Evolutionary conservation across 495 filamentous ascomycete genomes (phyloP).

Genomic region (Letharia lupina): DNA sequence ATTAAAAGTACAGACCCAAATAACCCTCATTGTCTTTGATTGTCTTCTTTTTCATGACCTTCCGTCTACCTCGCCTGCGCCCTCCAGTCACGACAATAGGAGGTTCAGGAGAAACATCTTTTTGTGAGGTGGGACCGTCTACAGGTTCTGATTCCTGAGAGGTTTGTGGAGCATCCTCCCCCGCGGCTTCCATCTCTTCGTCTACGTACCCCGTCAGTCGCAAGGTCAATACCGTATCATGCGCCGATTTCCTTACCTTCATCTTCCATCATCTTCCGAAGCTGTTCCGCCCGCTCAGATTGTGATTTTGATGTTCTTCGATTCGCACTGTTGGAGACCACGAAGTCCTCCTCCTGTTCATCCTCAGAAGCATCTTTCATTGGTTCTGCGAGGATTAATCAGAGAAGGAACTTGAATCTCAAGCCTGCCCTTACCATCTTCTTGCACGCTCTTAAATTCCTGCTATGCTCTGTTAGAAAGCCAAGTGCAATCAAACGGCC

Average conservation of each 20-base stretch:
- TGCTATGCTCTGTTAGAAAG: slow-evolving; percentile 18
- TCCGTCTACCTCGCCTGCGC: slow-evolving; percentile 68
- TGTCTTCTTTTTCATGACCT: slow-evolving; percentile 83
- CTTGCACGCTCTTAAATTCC: slow-evolving; percentile 27
- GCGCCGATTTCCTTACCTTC: slow-evolving; percentile 46
- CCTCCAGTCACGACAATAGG: slow-evolving; percentile 45
- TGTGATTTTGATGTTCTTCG: slow-evolving; percentile 43
- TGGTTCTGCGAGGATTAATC: slow-evolving; percentile 26
- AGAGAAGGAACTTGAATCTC: slow-evolving; percentile 24
- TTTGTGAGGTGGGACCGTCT: slow-evolving; percentile 41
- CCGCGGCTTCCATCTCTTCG: slow-evolving; percentile 43
- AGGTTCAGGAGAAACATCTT: slow-evolving; percentile 38
- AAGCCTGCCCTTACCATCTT: slow-evolving; percentile 45
- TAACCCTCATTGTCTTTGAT: slow-evolving; percentile 91
- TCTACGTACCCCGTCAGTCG: slow-evolving; percentile 23
- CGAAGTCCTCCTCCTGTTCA: slow-evolving; percentile 58
- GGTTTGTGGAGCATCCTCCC: slow-evolving; percentile 27
- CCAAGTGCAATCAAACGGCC: not conserved
- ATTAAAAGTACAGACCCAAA: slow-evolving; percentile 52
- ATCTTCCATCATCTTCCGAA: slow-evolving; percentile 83
- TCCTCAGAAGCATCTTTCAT: slow-evolving; percentile 63
- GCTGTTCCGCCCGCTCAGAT: slow-evolving; percentile 62
- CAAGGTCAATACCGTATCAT: slow-evolving; percentile 7
- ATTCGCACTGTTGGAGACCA: slow-evolving; percentile 34
- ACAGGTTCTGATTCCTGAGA: slow-evolving; percentile 34